Base-by-base conservation (phyloP, 345 rosid genomes). In the Camelina neglecta region DNA sequence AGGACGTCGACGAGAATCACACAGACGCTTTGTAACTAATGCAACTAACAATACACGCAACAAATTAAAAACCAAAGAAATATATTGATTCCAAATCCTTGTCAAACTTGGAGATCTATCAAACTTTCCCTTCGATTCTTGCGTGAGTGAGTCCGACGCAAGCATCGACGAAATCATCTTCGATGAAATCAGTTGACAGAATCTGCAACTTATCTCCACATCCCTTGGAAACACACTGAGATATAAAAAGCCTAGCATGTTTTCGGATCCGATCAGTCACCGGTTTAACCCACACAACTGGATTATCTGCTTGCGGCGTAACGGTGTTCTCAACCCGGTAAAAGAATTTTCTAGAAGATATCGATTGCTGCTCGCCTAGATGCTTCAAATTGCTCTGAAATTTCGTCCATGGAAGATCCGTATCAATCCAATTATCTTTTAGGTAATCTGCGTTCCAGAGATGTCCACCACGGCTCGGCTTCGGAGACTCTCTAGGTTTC, bases 291-390 rank as follows among this genome's bases (percentile, higher is more conserved):
- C 91, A 93, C 74, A 93, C n/a, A 7, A 90, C 65, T 3, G 86
- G 89, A 62, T 88, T 90, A 81, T 91, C 96, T 2, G 94, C 67
- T 69, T 91, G 87, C 3, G 94, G 91, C 5, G 96, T 87, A 1
- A 76, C 90, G 0, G 96, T 91, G 53, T 91, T 91, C 79, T 90
- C 98, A 47, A 93, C 94, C 65, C 96, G 77, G 75, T 90, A 91
- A 71, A 91, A 91, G 79, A 72, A 86, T 45, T 82, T 85, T 75
- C 94, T 82, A 2, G 84, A 78, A 15, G 84, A 65, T 64, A 84
- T 78, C 1, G 88, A 82, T 3, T 69, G 58, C 73, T 89, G 95
- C 78, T 87, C 85, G 11, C 80, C 73, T 73, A 93, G 57, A 82
- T 82, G 75, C 75, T 85, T 85, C 80, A 86, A 12, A 61, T 91